phyloP scores from a whole-genome alignment of 805 yeast species.

The Clavispora vitiphila region DNA sequence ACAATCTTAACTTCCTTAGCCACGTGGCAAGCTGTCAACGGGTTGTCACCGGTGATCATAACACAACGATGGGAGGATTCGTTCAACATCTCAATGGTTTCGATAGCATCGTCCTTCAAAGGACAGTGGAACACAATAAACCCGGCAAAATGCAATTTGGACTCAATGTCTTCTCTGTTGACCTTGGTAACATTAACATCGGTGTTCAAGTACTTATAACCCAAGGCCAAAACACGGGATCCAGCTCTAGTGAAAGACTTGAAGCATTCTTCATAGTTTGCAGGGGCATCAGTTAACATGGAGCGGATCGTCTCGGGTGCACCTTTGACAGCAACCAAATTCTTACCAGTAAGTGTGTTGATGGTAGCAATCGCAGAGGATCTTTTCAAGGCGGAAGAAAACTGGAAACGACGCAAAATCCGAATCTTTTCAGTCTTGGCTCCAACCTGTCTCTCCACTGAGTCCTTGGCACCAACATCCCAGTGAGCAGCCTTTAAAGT shows the following conservation, averaged over 20 bases:
- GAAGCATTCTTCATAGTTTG: constrained; percentile 74
- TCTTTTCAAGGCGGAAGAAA: constrained; percentile 92
- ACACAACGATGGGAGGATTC: constrained; percentile 93
- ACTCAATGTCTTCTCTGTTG: constrained; percentile 73
- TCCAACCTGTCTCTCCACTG: constrained; percentile 44
- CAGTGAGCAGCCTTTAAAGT: constrained; percentile 85
- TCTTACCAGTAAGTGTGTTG: constrained; percentile 38
- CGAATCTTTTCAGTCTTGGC: constrained; percentile 46
- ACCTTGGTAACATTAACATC: constrained; percentile 48
- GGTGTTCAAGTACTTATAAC: constrained; percentile 65
- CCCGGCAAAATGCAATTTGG: constrained; percentile 75
- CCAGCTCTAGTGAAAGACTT: constrained; percentile 93
- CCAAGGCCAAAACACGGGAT: constrained; percentile 94
- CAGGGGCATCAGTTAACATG: constrained; percentile 70
- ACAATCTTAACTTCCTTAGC: constrained; percentile 90
- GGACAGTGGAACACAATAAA: constrained; percentile 97
- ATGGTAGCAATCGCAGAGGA: constrained; percentile 77
- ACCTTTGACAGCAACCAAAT: constrained; percentile 88
- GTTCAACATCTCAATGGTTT: constrained; percentile 84
- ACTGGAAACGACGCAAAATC: constrained; percentile 91
- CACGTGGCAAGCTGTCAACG: constrained; percentile 96
- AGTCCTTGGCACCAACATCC: constrained; percentile 74
- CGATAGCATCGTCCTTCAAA: constrained; percentile 87
- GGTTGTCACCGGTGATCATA: constrained; percentile 99
- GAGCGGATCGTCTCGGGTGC: constrained; percentile 93